phyloP scores from a whole-genome alignment of 108 stramenopile genomes.

The Asterionellopsis glacialis region DNA sequence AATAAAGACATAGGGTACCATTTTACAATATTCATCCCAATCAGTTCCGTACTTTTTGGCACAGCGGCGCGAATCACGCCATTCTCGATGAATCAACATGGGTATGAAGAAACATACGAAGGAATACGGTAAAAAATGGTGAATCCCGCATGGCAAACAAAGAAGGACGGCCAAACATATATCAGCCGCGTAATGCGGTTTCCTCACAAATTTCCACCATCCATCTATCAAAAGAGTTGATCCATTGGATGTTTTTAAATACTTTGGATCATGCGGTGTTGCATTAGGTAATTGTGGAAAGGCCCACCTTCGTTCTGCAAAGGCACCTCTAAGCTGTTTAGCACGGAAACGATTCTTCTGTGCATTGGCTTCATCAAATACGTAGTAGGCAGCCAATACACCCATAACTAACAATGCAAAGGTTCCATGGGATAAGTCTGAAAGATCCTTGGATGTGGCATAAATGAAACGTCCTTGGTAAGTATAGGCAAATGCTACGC shows the following conservation, averaged over 20 bases:
- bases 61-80: conserved; percentile 40
- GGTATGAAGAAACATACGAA: conserved; percentile 43
- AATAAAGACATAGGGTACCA: conserved; percentile 51
- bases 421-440: conserved; percentile 14
- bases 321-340: conserved; percentile 35
- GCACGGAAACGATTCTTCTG: conserved; percentile 60
- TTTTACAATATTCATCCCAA: conserved; percentile 47
- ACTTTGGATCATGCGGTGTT: conserved; percentile 38
- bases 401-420: conserved; percentile 20
- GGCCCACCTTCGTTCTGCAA: conserved; percentile 27
- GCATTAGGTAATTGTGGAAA: conserved; percentile 61
- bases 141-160: conserved; percentile 47
- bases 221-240: conserved; percentile 49
- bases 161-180: conserved; percentile 48
- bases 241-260: conserved; percentile 39
- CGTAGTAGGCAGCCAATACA: conserved; percentile 44
- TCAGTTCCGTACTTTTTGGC: conserved; percentile 14
- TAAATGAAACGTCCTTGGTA: conserved; percentile 37
- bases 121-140: conserved; percentile 43
- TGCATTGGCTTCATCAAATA: conserved; percentile 58
- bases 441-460: conserved; percentile 23
- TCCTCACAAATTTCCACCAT: conserved; percentile 42
- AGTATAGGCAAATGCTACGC: conserved; percentile 55
- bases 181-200: conserved; percentile 57
- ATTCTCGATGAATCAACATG: conserved; percentile 45